Base-by-base conservation (phyloP, 768 basidiomycete species). In the Collybia sp. region DNA sequence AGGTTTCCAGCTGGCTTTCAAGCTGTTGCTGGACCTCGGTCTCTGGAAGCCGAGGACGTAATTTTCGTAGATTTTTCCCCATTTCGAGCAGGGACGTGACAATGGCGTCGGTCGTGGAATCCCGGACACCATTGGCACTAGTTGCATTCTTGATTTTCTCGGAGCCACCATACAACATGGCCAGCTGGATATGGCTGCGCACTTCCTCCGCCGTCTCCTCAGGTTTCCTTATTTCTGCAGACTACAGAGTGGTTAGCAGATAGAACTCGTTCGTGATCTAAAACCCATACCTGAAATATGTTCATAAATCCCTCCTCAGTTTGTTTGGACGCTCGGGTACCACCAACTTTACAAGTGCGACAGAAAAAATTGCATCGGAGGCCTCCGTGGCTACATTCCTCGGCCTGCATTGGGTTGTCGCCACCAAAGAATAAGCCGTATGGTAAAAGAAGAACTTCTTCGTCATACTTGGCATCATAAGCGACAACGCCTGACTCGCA, bases 331-430 rank as follows among this genome's bases (percentile, higher is more conserved):
- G 10, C 54, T 8, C 49, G 30, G 0, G 52, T 60, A 1, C 68
- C 60, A 1, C 67, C 60, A 5, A 58, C 60, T n/a, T 63, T 50
- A 36, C 67, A 71, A 6, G 50, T 59, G 1, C 51, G 53, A 30
- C 67, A 70, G 20, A 66, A 56, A 33, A 54, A 54, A n/a, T 68
- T 70, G 15, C 59, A 56, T 6, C 42, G 54, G 1, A 66, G 25
- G 0, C 68, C 63, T n/a, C 49, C 55, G 12, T 68, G 65, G 15
- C 59, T 63, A 38, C 60, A 67, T 10, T 59, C 55, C 32, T 70
- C 63, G 0, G 64, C 57, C 15, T 69, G 68, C 69, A 68, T 67
- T 0, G 62, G 69, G 25, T 70, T 70, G 46, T 70, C 60, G 4
- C 59, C 53, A 0, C 51, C 38, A 3, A 59, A 18, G 12, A 66